Evolutionary conservation across 495 filamentous ascomycete genomes (phyloP).

Genomic region (Cercophora scortea): DNA sequence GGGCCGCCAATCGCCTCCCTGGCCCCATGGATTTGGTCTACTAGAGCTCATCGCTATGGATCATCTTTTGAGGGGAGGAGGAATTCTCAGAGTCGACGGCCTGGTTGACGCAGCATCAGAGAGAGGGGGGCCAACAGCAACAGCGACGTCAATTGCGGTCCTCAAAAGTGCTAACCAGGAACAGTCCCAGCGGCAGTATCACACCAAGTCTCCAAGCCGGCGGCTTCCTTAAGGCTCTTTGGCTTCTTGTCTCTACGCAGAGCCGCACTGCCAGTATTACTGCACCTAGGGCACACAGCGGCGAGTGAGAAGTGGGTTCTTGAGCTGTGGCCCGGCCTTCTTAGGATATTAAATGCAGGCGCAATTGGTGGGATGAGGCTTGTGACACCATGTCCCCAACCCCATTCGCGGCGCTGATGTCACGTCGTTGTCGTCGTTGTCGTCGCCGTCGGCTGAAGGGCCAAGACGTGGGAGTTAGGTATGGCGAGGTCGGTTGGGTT

Average conservation of each 20-base stretch:
- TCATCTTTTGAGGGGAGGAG: not conserved
- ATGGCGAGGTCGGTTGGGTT: no score
- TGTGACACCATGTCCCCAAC: slow-evolving; percentile 16
- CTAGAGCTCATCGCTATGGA: not conserved
- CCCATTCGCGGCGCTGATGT: slow-evolving; percentile 17
- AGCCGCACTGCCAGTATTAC: slow-evolving; percentile 8
- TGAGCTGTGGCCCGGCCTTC: slow-evolving; percentile 3
- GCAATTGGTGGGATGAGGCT: slow-evolving; percentile 17
- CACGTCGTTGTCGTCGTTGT: slow-evolving; percentile 8
- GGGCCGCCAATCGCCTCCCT: no score
- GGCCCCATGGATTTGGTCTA: not conserved
- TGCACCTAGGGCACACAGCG: no score
- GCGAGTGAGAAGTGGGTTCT: not conserved
- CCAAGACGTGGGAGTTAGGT: no score
- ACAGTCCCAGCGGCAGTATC: no score
- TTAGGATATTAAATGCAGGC: slow-evolving; percentile 22
- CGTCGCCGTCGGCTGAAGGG: slow-evolving; percentile 10
- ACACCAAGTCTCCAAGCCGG: no score
- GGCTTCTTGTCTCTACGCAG: slow-evolving; percentile 5
- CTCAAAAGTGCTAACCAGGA: no score
- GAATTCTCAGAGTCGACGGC: not conserved
- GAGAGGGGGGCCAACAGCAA: no score
- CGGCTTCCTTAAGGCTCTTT: not conserved
- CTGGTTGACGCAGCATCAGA: not conserved
- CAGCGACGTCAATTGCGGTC: no score